These are phyloP conservation scores for Mycoemilia scoparia DNA, from an alignment of 192 early-diverging fungal species.

Conservation along the genomic window DNA sequence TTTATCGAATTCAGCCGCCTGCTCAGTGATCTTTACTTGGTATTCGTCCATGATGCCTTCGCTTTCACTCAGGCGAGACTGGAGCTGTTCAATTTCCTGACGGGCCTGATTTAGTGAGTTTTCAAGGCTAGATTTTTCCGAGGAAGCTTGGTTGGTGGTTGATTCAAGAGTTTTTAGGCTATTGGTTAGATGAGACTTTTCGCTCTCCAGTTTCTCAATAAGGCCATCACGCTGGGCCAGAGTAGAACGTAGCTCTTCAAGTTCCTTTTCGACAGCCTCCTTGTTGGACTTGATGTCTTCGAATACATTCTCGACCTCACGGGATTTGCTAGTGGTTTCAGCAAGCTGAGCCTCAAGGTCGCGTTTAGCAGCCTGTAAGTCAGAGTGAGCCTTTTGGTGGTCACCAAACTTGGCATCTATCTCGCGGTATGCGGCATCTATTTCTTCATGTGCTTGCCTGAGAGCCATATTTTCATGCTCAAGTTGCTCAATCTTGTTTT, in stretches of 20 bases:
- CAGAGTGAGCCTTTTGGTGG: constrained; percentile 15
- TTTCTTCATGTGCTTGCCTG: constrained; percentile 3
- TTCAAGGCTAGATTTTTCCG: too few species aligned
- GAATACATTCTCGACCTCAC: constrained; percentile 10
- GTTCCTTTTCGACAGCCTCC: constrained; percentile 11
- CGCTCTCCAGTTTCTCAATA: constrained; percentile 3
- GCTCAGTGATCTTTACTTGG: constrained; percentile 31
- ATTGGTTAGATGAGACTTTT: constrained; percentile 4
- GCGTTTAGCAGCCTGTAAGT: constrained; percentile 20
- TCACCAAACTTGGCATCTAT: constrained; percentile 17
- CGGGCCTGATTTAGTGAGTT: too few species aligned
- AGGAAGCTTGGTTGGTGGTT: too few species aligned
- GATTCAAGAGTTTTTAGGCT: constrained; percentile 6
- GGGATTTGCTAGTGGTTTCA: constrained; percentile 6
- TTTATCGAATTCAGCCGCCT: constrained; percentile 41
- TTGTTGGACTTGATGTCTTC: constrained; percentile 9
- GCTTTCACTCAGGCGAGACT: constrained; percentile 45
- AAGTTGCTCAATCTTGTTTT: constrained; percentile 30
- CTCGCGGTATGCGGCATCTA: constrained; percentile 3
- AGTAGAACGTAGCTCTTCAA: constrained; percentile 3
- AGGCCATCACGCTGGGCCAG: neutral
- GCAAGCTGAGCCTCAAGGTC: constrained; percentile 16
- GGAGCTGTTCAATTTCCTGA: constrained; percentile 37
- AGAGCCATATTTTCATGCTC: constrained; percentile 26
- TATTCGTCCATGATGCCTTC: constrained; percentile 29